These are phyloP conservation scores for Alternaria sp. DNA, from an alignment of 2,329 filamentous ascomycete genomes.

Conservation along the genomic window DNA sequence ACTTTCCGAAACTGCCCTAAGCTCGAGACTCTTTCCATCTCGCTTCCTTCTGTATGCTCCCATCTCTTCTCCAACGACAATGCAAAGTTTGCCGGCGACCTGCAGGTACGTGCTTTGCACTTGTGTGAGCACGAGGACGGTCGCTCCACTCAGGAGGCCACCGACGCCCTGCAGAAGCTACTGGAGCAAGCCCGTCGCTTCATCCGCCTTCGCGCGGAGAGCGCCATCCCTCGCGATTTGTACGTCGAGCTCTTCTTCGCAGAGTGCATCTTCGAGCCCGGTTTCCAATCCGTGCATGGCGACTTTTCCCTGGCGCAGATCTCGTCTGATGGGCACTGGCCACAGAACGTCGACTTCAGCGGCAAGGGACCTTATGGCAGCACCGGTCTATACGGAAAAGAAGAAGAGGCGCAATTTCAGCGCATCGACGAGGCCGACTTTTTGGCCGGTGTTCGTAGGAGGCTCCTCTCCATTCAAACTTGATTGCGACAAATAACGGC, in stretches of 20 bases:
- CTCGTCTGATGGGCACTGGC: conserved; percentile 54
- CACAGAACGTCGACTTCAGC: conserved; percentile 46
- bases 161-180: conserved; percentile 50
- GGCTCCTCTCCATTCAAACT: conserved; percentile 49
- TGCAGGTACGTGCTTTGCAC: conserved; percentile 60
- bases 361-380: conserved; percentile 61
- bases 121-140: conserved; percentile 55
- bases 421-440: conserved; percentile 52
- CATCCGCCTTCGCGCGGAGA: conserved; percentile 50
- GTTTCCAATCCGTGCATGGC: conserved; percentile 57
- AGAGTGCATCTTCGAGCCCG: conserved; percentile 61
- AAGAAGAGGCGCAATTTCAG: conserved; percentile 55
- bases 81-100: conserved; percentile 57
- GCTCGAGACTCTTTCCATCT: conserved; percentile 60
- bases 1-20: conserved; percentile 58
- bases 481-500: conserved; percentile 34
- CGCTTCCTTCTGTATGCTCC: conserved; percentile 59
- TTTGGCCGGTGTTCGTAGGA: conserved; percentile 47
- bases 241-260: conserved; percentile 62
- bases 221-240: conserved; percentile 50
- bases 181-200: conserved; percentile 55
- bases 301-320: conserved; percentile 58
- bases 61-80: conserved; percentile 57
- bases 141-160: conserved; percentile 47
- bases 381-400: conserved; percentile 60